Evolutionary conservation across 148 eudicot genomes (phyloP).

Genomic region (Rhododendron ovatum): DNA sequence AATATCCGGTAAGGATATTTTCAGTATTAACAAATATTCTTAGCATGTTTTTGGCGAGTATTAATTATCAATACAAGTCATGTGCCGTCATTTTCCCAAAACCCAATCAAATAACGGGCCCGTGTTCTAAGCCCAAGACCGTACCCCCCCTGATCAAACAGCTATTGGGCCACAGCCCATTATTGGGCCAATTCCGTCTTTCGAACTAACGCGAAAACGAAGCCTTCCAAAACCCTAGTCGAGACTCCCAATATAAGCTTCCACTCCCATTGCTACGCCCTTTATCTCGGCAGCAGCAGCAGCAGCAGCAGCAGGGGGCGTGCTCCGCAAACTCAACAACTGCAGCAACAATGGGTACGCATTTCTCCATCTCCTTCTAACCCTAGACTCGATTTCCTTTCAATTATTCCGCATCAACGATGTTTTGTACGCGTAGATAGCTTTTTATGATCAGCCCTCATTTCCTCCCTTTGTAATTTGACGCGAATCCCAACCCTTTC

Average conservation of each 20-base stretch:
- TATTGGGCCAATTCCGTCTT: not conserved
- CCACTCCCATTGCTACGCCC: not conserved
- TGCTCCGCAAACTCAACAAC: not conserved
- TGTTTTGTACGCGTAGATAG: not conserved
- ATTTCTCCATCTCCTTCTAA: not conserved
- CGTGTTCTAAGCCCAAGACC: not conserved
- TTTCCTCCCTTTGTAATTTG: not conserved
- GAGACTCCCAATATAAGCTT: not conserved
- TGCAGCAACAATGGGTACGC: slow-evolving; percentile 2
- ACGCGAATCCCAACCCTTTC: not conserved
- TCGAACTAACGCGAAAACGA: not conserved
- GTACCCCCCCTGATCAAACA: not conserved
- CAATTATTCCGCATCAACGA: not conserved
- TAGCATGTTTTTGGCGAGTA: too few relatives aligned
- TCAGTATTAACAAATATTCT: too few relatives aligned
- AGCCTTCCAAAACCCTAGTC: slow-evolving; percentile 6
- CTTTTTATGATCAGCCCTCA: not conserved
- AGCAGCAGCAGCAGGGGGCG: not conserved
- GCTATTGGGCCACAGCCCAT: not conserved
- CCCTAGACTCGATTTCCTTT: not conserved
- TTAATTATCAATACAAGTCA: too few relatives aligned
- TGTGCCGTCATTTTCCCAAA: too few relatives aligned
- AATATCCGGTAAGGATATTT: too few relatives aligned
- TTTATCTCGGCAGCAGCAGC: not conserved
- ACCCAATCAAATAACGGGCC: too few relatives aligned